Evolutionary conservation across 2,329 filamentous ascomycete genomes (phyloP).

Genomic region (Pestalotiopsis sp.): DNA sequence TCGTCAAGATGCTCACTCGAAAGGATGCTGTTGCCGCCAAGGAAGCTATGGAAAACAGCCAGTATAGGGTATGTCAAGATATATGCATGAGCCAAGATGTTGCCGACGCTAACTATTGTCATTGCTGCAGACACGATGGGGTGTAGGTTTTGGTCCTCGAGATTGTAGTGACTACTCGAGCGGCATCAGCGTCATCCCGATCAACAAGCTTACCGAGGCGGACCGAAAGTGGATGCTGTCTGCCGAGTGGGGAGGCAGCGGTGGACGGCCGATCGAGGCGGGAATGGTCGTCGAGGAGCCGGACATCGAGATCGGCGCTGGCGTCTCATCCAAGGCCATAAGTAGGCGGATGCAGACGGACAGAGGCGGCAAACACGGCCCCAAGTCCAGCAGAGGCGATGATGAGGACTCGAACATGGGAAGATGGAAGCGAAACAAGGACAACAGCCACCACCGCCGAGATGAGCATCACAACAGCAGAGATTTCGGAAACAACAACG

Average conservation of each 20-base stretch:
- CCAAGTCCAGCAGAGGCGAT: conserved; percentile 57
- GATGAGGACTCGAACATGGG: conserved; percentile 29
- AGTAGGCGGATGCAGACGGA: conserved; percentile 71
- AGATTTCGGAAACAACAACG: conserved; percentile 22
- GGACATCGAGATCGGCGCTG: conserved; percentile 97
- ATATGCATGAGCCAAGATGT: not conserved
- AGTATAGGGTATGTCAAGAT: conserved; percentile 66
- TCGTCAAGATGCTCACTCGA: conserved; percentile 97
- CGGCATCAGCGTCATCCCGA: conserved; percentile 91
- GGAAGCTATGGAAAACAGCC: conserved; percentile 81
- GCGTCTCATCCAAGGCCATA: conserved; percentile 91
- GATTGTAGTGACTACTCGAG: conserved; percentile 96
- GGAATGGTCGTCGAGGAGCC: conserved; percentile 95
- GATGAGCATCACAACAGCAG: conserved; percentile 23
- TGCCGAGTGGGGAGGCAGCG: conserved; percentile 90
- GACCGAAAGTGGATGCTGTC: conserved; percentile 97
- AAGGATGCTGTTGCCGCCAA: conserved; percentile 83
- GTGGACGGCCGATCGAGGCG: conserved; percentile 76
- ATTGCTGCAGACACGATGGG: conserved; percentile 79
- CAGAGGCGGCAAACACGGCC: conserved; percentile 65
- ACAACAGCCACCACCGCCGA: conserved; percentile 16
- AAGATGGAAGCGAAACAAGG: conserved; percentile 31
- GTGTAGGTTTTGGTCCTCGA: conserved; percentile 93
- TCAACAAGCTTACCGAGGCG: conserved; percentile 89
- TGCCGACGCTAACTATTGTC: conserved; percentile 19